A percentile compares a stretch with the other conserved stretches of the same genome.
These are phyloP conservation scores for Aspergillus pseudoglaucus DNA, from an alignment of 2,329 filamentous ascomycete genomes.

Conservation along the genomic window DNA sequence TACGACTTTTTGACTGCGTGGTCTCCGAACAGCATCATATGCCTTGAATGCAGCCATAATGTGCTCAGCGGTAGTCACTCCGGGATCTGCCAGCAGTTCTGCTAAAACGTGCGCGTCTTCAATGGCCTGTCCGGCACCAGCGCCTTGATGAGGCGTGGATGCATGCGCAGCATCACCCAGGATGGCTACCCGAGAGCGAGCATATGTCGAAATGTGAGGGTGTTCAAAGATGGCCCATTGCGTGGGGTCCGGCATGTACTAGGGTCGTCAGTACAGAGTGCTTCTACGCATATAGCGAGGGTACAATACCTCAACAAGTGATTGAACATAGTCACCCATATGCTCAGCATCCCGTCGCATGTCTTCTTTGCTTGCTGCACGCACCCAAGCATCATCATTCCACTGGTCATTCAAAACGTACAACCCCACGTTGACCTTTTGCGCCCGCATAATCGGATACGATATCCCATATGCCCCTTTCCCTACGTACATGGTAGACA, in stretches of 20 bases:
- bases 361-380: conserved; percentile 21
- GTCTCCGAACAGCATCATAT: conserved; percentile 46
- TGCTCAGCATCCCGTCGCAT: conserved; percentile 20
- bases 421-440: conserved; percentile 28
- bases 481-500: conserved; percentile 26
- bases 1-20: conserved; percentile 46
- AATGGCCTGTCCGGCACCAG: conserved; percentile 34
- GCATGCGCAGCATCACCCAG: conserved; percentile 37
- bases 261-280: background rate
- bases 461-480: conserved; percentile 25
- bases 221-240: conserved; percentile 34
- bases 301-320: conserved; percentile 20
- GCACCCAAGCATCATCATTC: conserved; percentile 26
- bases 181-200: conserved; percentile 22
- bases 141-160: conserved; percentile 31
- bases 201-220: conserved; percentile 25
- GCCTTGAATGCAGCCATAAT: conserved; percentile 44
- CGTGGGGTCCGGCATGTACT: conserved; percentile 26
- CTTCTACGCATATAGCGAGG: background rate
- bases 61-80: conserved; percentile 24
- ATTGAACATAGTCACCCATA: conserved; percentile 24
- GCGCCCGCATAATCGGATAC: conserved; percentile 28
- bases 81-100: conserved; percentile 39
- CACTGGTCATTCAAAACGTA: conserved; percentile 22
- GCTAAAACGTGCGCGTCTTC: conserved; percentile 35